phyloP scores from a whole-genome alignment of 2,329 filamentous ascomycete species.

The Endothia cerciana region DNA sequence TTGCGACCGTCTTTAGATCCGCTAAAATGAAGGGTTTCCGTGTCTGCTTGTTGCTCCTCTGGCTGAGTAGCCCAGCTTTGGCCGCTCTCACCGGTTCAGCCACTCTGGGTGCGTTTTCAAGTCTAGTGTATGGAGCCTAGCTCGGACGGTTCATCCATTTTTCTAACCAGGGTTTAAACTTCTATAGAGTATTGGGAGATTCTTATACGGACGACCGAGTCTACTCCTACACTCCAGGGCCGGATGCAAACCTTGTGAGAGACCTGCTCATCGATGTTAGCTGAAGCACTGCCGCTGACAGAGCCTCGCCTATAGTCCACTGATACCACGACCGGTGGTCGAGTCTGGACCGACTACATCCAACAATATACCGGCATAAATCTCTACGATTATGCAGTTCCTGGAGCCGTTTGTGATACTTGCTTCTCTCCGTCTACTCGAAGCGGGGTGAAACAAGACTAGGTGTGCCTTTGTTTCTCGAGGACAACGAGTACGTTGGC shows the following conservation, averaged over 20 bases:
- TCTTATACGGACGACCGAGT: slow-evolving; percentile 27
- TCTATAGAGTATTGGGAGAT: slow-evolving; percentile 25
- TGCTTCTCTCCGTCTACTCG: slow-evolving; percentile 26
- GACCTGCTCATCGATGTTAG: not conserved
- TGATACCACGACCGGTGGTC: slow-evolving; percentile 23
- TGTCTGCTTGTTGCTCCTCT: not conserved
- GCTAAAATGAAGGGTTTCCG: not conserved
- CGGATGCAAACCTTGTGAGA: slow-evolving; percentile 16
- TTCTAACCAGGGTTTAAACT: not conserved
- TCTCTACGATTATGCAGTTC: slow-evolving; percentile 33
- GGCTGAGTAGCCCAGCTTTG: not conserved
- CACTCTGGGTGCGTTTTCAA: slow-evolving; percentile 22
- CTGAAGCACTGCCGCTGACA: not conserved
- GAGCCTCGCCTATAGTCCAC: slow-evolving; percentile 13
- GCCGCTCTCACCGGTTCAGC: slow-evolving; percentile 22
- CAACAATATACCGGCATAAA: slow-evolving; percentile 30
- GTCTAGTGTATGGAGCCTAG: slow-evolving; percentile 21
- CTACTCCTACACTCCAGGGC: slow-evolving; percentile 24
- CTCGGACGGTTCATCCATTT: too few relatives aligned
- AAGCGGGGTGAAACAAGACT: slow-evolving; percentile 26
- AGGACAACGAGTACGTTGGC: slow-evolving; percentile 24
- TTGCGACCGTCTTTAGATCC: not conserved
- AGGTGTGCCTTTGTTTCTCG: slow-evolving; percentile 29
- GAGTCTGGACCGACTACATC: slow-evolving; percentile 30
- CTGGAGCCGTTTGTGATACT: slow-evolving; percentile 32